These are phyloP conservation scores for Suillus spraguei DNA, from an alignment of 768 basidiomycete species.

Conservation along the genomic window DNA sequence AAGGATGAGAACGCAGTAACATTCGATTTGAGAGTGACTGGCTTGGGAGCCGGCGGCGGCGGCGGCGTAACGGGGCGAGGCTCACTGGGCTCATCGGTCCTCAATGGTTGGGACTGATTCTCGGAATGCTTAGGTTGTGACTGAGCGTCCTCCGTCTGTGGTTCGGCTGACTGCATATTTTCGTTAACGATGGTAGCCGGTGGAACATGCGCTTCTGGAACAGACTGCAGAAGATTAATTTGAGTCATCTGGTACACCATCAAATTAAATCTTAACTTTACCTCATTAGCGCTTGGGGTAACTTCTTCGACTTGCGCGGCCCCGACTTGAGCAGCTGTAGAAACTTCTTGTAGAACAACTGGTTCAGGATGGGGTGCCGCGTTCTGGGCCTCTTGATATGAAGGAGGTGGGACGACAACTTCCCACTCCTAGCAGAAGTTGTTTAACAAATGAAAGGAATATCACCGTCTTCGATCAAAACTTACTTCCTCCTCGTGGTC, in stretches of 20 bases:
- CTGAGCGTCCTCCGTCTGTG: constrained; percentile 14
- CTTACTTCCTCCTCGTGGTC: constrained; percentile 34
- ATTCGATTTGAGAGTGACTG: constrained; percentile 14
- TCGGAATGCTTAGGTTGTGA: constrained; percentile 14
- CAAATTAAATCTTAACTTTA: constrained; percentile 12
- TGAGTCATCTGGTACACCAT: constrained; percentile 7
- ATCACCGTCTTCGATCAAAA: constrained; percentile 10
- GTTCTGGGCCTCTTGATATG: constrained; percentile 27
- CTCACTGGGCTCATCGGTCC: background rate
- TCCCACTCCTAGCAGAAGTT: constrained; percentile 33
- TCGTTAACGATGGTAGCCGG: background rate
- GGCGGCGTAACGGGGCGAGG: constrained; percentile 17
- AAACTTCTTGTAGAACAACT: constrained; percentile 4
- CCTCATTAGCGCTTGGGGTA: constrained; percentile 18
- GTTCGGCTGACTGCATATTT: constrained; percentile 9
- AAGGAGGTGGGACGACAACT: constrained; percentile 33
- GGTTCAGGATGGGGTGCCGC: constrained; percentile 10
- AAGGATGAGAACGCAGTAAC: constrained; percentile 43
- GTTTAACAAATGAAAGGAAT: constrained; percentile 21
- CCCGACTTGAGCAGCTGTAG: constrained; percentile 7
- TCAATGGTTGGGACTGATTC: constrained; percentile 9
- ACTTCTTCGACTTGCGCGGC: constrained; percentile 9
- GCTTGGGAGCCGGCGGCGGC: constrained; percentile 8
- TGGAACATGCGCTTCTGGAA: constrained; percentile 14
- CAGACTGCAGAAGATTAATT: constrained; percentile 8